Conservation (phyloP, 108 stramenopile species). For the Cyclotella choctawhatcheeana region DNA sequence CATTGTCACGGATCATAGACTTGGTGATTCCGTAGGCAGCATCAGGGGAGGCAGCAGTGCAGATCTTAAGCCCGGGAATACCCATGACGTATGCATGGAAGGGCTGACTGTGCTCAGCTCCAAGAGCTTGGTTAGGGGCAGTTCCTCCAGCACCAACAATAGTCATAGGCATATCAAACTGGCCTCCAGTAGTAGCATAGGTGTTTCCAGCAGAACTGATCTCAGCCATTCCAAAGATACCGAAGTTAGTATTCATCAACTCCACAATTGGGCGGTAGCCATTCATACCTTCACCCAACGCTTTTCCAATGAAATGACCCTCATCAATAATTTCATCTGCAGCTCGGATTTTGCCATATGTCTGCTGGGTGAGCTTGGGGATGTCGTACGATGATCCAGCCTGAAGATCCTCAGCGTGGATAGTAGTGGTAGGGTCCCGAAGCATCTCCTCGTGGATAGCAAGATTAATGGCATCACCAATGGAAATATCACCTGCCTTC, state of each 20-base stretch:
- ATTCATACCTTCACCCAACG: conserved; percentile 97
- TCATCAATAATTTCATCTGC: conserved; percentile 99
- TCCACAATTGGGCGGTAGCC: conserved; percentile 98
- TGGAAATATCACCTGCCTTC: conserved; percentile 89
- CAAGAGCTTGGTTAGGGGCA: conserved; percentile 97
- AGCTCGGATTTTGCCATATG: conserved; percentile 93
- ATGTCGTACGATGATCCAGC: conserved; percentile 98
- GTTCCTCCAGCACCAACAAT: conserved; percentile 99
- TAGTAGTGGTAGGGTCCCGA: conserved; percentile 97
- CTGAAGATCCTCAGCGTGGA: conserved; percentile 98
- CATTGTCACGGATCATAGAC: conserved; percentile 99
- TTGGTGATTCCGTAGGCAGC: conserved; percentile 98
- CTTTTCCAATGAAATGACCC: conserved; percentile 99
- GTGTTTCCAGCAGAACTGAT: conserved; percentile 97
- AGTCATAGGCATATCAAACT: conserved; percentile 99
- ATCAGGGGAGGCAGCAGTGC: conserved; percentile 95
- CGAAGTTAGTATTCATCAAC: conserved; percentile 99
- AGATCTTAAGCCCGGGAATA: conserved; percentile 99
- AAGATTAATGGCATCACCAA: conserved; percentile 98
- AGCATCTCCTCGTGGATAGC: conserved; percentile 99
- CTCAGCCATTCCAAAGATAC: conserved; percentile 99
- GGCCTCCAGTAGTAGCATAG: conserved; percentile 97
- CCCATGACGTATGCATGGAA: conserved; percentile 99
- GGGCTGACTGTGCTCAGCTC: conserved; percentile 98
- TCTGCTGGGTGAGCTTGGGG: conserved; percentile 98